Base-by-base conservation (phyloP, 805 yeast species). In the Wickerhamiella spandovensis region DNA sequence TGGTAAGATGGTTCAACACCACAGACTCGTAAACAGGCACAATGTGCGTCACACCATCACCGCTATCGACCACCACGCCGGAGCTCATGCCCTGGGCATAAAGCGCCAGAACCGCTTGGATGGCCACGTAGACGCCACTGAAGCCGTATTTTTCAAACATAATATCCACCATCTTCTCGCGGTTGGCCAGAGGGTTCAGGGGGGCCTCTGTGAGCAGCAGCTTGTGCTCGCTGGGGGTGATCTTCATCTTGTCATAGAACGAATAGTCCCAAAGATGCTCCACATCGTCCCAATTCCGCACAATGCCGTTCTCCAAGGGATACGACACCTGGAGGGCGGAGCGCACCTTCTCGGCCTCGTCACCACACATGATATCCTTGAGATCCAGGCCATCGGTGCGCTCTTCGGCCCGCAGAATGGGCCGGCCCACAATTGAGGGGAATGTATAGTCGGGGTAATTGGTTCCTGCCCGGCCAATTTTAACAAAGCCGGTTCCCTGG, bases 251-350 rank as follows among this genome's bases (percentile, higher is more conserved):
- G 60, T 90, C 95, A 70, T 83, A 84, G 67, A 92, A 90, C 20
- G 97, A 90, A 67, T 90, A 92, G 69, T 92, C 95, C 98, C 98
- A 92, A 53, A 92, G 73, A 61, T 89, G 89, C 61, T 87, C 95
- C 97, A 92, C 92, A 66, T 92, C 98, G 60, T 89, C 95, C 98
- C 98, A 92, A 67, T 89, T 87, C 64, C 81, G 83, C 65, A 92
- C 90, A 61, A 92, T 86, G 62, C 98, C 98, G 65, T 92, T 92
- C 68, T 92, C 98, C 97, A 92, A 89, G 12, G 98, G 98, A 63
- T 92, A 92, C n/a, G 89, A 81, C 51, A 92, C 79, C 68, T 92
- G 95, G 53, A 92, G 74, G 57, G 89, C 78, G 2, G 95, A 82
- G 61, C 98, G 79, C 35, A 85, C 95, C 24, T 84, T 84, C 56